These are phyloP conservation scores for Hymenoscyphus albidus DNA, from an alignment of 2,329 filamentous ascomycete species.

Conservation along the genomic window DNA sequence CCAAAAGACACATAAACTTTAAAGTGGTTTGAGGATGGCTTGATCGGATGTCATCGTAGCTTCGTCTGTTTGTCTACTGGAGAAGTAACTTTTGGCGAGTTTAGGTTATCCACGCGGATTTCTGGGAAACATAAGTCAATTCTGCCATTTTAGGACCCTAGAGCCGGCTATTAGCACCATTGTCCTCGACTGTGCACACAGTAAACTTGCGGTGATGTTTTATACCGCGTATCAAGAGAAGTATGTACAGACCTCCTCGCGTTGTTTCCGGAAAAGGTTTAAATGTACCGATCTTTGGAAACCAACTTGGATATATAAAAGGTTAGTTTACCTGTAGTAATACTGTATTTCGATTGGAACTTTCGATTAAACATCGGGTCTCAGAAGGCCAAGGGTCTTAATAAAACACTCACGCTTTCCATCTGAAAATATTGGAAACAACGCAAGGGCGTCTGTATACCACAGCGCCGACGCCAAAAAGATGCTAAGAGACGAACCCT, in stretches of 20 bases:
- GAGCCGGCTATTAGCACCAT: neutral
- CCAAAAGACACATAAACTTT: neutral
- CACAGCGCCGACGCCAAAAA: neutral
- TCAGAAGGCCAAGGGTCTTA: no score
- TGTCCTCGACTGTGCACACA: neutral
- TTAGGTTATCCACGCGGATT: neutral
- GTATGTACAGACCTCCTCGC: neutral
- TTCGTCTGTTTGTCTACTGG: neutral
- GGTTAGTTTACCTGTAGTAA: no score
- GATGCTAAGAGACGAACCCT: neutral
- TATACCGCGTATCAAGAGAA: slow-evolving; percentile 4
- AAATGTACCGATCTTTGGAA: no score
- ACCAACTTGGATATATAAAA: no score
- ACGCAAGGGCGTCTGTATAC: neutral
- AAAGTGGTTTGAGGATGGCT: neutral
- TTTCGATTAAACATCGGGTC: no score
- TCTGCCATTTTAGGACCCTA: neutral
- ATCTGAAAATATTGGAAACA: no score
- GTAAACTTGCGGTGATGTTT: neutral
- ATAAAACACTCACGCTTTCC: no score
- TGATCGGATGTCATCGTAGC: neutral
- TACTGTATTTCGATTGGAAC: no score
- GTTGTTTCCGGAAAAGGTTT: no score
- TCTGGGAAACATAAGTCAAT: neutral
- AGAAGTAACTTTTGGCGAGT: neutral